These are phyloP conservation scores for Magnusiomyces magnusii DNA, from an alignment of 1,139 yeast genomes.

Conservation along the genomic window DNA sequence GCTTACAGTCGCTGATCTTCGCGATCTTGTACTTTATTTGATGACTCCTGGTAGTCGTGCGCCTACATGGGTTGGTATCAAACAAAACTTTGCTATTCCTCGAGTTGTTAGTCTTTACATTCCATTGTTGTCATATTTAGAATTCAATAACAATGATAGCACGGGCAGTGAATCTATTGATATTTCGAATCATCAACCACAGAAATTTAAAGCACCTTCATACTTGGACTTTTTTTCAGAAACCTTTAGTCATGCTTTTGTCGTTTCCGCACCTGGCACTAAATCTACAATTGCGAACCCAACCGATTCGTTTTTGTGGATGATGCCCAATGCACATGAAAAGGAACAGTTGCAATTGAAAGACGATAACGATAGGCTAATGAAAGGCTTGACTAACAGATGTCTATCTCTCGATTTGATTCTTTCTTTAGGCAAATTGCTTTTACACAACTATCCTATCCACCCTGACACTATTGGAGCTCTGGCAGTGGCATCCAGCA, in stretches of 20 bases:
- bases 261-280: slow-evolving; percentile 55
- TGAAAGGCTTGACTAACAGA: neutral
- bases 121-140: slow-evolving; percentile 54
- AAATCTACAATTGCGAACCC: slow-evolving; percentile 50
- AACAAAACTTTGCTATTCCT: slow-evolving; percentile 28
- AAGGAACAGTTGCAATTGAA: slow-evolving; percentile 7
- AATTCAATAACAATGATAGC: slow-evolving; percentile 33
- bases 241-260: slow-evolving; percentile 39
- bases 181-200: slow-evolving; percentile 4
- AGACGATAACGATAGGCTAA: slow-evolving; percentile 10
- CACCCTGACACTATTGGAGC: slow-evolving; percentile 36
- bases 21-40: slow-evolving; percentile 46
- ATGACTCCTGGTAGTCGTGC: slow-evolving; percentile 37
- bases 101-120: slow-evolving; percentile 55
- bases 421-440: slow-evolving; percentile 41
- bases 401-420: slow-evolving; percentile 45
- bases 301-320: slow-evolving; percentile 35
- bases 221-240: slow-evolving; percentile 37
- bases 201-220: neutral
- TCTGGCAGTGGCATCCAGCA: slow-evolving; percentile 6
- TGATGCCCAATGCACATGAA: slow-evolving; percentile 2
- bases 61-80: slow-evolving; percentile 40
- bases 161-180: slow-evolving; percentile 10
- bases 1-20: slow-evolving; percentile 33
- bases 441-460: slow-evolving; percentile 51